Base-by-base conservation (phyloP, 2,329 filamentous ascomycete species). In the Penicillium sp. region DNA sequence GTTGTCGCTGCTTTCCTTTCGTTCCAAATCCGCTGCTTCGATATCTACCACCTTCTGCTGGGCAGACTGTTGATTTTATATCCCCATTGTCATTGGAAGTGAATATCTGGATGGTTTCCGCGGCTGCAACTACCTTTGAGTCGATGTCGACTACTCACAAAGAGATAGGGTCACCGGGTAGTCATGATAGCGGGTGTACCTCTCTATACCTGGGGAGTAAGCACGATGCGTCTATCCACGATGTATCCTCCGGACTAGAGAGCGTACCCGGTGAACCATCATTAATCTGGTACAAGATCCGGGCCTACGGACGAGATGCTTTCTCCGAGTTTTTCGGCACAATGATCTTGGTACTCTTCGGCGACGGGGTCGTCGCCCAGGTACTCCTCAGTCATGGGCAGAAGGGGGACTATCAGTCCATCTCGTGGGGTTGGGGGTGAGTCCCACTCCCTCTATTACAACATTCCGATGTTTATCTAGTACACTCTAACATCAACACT, bases 311-410 rank as follows among this genome's bases (percentile, higher is more conserved):
- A 40, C 82, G 84, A 61, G 87, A 90, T 64, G 84, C 83, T 1
- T 86, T 90, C 66, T 86, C 86, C 1, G 88, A 91, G 67, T 90
- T 91, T 76, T 84, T 89, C 54, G 88, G 88, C 8, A 88, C 86
- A 13, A 88, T 91, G 79, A 83, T 89, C 58, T 75, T 91, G 64
- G 80, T 91, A 61, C 76, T 91, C 44, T 91, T 91, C 68, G 89
- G 89, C 4, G 85, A 91, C 63, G 89, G 88, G n/a, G 86, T 86
- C 58, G 87, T 91, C 22, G 89, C 89, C 3, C 89, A 91, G 73
- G 88, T 90, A 0, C 78, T 87, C 0, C 81, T 91, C 13, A 88
- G 85, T 61, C 66, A 73, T 45, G 72, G 68, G n/a, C 63, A 75
- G 56, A 80, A 79, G 60, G 79, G 80, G 10, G 73, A 79, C 61